Percentiles rank a stretch among this genome's conserved stretches.
phyloP scores from a whole-genome alignment of 2,329 filamentous ascomycete genomes.

The Dryadomyces sulphureus region DNA sequence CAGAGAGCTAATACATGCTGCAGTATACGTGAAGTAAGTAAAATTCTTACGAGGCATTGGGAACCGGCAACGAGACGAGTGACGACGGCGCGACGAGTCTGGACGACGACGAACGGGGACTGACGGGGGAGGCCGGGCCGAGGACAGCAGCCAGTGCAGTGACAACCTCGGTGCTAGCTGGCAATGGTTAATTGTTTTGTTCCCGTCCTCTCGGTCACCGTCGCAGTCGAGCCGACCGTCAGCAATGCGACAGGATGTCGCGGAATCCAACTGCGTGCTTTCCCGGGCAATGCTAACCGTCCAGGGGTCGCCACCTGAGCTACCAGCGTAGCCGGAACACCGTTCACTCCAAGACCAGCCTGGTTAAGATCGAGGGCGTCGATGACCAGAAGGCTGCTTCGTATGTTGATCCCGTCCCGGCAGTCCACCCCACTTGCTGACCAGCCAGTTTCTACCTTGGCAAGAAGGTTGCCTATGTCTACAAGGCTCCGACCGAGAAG shows the following conservation, averaged over 20 bases:
- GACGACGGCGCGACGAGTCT: neutral
- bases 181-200: too few species aligned
- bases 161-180: too few species aligned
- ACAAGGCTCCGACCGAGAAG: constrained; percentile 87
- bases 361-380: constrained; percentile 98
- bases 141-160: neutral
- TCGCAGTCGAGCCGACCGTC: too few species aligned
- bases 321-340: constrained; percentile 92
- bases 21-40: constrained; percentile 85
- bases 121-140: too few species aligned
- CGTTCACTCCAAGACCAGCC: constrained; percentile 77
- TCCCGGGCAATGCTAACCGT: constrained; percentile 15
- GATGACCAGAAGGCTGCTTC: constrained; percentile 78
- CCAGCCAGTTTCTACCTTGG: constrained; percentile 73
- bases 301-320: constrained; percentile 92
- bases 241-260: too few species aligned
- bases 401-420: constrained; percentile 33
- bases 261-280: too few species aligned
- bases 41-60: neutral
- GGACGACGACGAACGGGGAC: neutral
- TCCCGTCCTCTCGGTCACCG: too few species aligned
- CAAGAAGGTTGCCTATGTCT: constrained; percentile 98
- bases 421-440: constrained; percentile 5
- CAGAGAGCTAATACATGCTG: constrained; percentile 5
- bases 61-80: neutral